Evolutionary conservation across 371 early-diverging fungal species (phyloP).

Genomic region (Actinomortierella wolfii): DNA sequence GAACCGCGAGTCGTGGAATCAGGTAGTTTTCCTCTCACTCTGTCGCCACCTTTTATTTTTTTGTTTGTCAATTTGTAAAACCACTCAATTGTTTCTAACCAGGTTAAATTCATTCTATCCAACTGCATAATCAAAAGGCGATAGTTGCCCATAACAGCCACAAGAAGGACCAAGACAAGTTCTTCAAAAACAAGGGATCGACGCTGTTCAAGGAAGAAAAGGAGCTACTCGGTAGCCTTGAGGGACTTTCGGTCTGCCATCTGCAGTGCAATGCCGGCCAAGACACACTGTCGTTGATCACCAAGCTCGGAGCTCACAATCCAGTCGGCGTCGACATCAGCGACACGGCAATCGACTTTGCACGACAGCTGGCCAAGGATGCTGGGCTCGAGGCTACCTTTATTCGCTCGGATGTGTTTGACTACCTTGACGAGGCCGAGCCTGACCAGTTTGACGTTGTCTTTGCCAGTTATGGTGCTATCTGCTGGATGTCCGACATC

Average conservation of each 20-base stretch:
- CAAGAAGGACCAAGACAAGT: conserved; percentile 39
- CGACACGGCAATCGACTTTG: conserved; percentile 36
- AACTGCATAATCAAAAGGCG: conserved; percentile 5
- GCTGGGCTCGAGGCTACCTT: conserved; percentile 30
- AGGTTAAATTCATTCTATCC: neutral
- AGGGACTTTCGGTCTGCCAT: conserved; percentile 37
- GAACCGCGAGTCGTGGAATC: conserved; percentile 43
- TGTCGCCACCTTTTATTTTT: neutral
- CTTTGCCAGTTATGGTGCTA: conserved; percentile 36
- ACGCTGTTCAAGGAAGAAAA: conserved; percentile 39
- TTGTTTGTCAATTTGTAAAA: neutral
- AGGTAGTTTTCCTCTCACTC: neutral
- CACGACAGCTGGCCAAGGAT: conserved; percentile 26
- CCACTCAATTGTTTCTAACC: no score
- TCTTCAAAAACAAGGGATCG: conserved; percentile 36
- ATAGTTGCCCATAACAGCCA: conserved; percentile 40
- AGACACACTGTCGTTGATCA: conserved; percentile 40
- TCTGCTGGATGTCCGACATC: conserved; percentile 29
- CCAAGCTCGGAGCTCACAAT: conserved; percentile 25
- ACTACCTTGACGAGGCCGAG: conserved; percentile 24
- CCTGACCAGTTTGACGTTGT: conserved; percentile 38
- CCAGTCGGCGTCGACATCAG: conserved; percentile 45
- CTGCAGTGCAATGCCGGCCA: conserved; percentile 46
- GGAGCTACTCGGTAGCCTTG: conserved; percentile 31
- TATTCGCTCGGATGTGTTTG: conserved; percentile 36